Evolutionary conservation across 495 filamentous ascomycete genomes (phyloP), one percentile per base, ranked within the genome.

Genomic region (Hyphodiscus hymeniophilus): DNA sequence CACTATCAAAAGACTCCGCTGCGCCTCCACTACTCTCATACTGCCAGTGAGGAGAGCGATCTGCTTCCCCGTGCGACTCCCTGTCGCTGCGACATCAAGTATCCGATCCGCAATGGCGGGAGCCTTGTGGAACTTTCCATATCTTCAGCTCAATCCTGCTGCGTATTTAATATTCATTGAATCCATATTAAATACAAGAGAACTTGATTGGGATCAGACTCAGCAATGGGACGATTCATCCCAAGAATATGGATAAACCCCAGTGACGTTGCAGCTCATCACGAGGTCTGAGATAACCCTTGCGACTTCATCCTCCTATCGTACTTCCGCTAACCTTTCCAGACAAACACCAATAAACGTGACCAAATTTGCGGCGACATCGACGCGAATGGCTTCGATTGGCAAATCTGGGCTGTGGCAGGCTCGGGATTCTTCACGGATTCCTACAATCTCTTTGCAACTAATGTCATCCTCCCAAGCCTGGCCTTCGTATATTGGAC

Each of bases 351-450:
- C 26, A 35, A 45, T 26, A 30, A 32, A 21, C 48, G 48, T 10
- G 30, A 51, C 2, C 39, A 47, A 36, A 48, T 52, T 8, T 42
- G 33, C 50, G 34, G 40, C 50, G 43, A 52, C 33, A 43, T 54
- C 23, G 46, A 54, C 30, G 30, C 16, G 7, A 36, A 45, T 32
- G 57, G 55, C 10, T 65, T 67, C 39, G 58, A 68, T 35, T 46
- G 65, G 52, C 53, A 64, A 31, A 64, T 70, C 23, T 68, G 64
- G 62, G 60, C 74, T 6, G 81, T 85, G 3, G 79, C 81, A 11
- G 79, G 76, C 15, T 74, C 79, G 1, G 81, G 81, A 15, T 85
- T 85, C 56, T 75, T 85, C 43, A 80, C 81, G 8, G 80, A 82
- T 63, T 78, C 77, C 51, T 84, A 83, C 50, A 79, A 77, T 31